These are phyloP conservation scores for Coccinonectria pachysandricola DNA, from an alignment of 2,329 filamentous ascomycete species.

Conservation along the genomic window DNA sequence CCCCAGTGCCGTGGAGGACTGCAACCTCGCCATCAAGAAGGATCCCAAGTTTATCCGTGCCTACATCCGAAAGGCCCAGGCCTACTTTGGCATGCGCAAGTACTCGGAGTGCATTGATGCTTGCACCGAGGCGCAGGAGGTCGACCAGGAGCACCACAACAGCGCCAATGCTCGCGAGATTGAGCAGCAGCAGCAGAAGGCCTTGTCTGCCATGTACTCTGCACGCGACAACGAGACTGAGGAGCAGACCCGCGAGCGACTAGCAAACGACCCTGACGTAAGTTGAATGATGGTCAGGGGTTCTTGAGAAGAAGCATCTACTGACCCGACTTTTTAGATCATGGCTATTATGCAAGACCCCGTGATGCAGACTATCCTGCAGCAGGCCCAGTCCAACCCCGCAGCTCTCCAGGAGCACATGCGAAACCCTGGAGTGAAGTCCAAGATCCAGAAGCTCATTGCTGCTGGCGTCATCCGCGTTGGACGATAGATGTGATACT, in stretches of 20 bases:
- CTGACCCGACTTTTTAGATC: constrained; percentile 43
- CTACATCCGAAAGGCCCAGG: constrained; percentile 93
- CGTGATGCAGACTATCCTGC: constrained; percentile 93
- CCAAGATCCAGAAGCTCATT: constrained; percentile 90
- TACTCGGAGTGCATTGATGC: constrained; percentile 91
- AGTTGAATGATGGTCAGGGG: constrained; percentile 22
- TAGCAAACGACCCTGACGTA: constrained; percentile 85
- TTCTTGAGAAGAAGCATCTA: constrained; percentile 1
- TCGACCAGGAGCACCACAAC: constrained; percentile 58
- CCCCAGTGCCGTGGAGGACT: constrained; percentile 86
- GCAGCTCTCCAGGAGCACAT: constrained; percentile 93
- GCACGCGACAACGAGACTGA: constrained; percentile 91
- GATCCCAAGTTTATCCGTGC: constrained; percentile 90
- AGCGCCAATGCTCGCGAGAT: constrained; percentile 85
- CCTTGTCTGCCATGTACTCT: constrained; percentile 78
- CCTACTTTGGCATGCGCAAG: constrained; percentile 94
- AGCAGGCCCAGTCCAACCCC: constrained; percentile 91
- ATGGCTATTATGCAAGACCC: constrained; percentile 88
- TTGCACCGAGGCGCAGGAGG: constrained; percentile 66
- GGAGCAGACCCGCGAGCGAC: constrained; percentile 84
- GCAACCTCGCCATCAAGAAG: constrained; percentile 80
- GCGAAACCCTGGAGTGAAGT: constrained; percentile 75
- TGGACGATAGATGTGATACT: no score
- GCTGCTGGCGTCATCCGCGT: constrained; percentile 85
- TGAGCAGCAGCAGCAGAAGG: constrained; percentile 89